A percentile compares a stretch with the other conserved stretches of the same genome.
phyloP scores from a whole-genome alignment of 768 basidiomycete species.

The Megacollybia marginata region DNA sequence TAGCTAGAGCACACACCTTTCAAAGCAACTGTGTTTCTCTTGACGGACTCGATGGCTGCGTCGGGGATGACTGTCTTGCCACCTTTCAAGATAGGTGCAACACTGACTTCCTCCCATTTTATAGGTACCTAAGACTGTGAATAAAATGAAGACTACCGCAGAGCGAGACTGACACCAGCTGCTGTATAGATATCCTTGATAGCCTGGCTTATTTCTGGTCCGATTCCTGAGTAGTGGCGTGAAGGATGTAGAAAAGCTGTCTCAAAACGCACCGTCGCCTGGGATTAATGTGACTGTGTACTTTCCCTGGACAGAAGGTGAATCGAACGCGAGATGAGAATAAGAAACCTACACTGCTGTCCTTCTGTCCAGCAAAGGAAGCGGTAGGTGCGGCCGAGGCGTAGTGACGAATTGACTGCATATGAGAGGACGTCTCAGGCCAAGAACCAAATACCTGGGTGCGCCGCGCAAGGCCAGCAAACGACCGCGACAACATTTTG shows the following conservation, averaged over 20 bases:
- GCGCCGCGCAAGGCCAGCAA: constrained; percentile 43
- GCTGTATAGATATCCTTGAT: constrained; percentile 90
- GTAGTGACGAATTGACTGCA: constrained; percentile 51
- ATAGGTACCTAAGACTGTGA: constrained; percentile 75
- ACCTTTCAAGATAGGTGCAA: constrained; percentile 86
- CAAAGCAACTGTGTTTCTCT: constrained; percentile 94
- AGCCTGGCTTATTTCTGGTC: constrained; percentile 95
- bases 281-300: constrained; percentile 95
- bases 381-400: constrained; percentile 78
- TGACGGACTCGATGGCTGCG: constrained; percentile 81
- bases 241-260: constrained; percentile 5
- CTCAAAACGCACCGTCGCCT: constrained; percentile 70
- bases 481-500: constrained; percentile 53
- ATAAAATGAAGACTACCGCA: constrained; percentile 4
- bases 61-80: constrained; percentile 98
- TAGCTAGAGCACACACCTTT: constrained; percentile 56
- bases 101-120: constrained; percentile 98
- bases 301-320: constrained; percentile 63
- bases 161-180: constrained; percentile 53
- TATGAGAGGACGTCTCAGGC: constrained; percentile 1
- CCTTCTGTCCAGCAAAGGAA: constrained; percentile 86
- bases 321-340: background rate
- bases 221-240: constrained; percentile 64
- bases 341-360: constrained; percentile 52
- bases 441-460: constrained; percentile 34